Base-by-base conservation (phyloP, 306 rosid genomes). In the Dryas alaskensis region DNA sequence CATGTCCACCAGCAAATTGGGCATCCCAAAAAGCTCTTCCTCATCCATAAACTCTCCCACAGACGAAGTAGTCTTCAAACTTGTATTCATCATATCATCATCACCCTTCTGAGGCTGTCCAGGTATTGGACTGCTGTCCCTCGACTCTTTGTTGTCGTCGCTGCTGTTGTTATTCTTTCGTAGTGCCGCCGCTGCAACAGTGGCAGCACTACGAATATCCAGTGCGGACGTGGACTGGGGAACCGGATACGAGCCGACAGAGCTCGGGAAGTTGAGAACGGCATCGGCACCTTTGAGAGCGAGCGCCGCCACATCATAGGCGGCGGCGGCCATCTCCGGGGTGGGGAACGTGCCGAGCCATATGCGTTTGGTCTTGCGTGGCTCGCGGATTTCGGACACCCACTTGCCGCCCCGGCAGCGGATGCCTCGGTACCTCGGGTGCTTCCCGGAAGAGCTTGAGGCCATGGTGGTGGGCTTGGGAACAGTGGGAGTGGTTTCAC, bases 371-470 rank as follows among this genome's bases (percentile, higher is more conserved):
- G 96, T 80, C 74, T 88, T 89, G 1, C 92, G 85, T 0, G 97
- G 98, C 83, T 93, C 96, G 1, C 98, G 89, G 81, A 93, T 93
- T 79, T 93, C 98, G 3, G 98, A 88, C 4, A 91, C 98, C 98
- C 97, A 93, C 72, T 93, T 93, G 0, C 85, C 92, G 6, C 94
- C 73, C 4, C 98, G 76, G 82, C 87, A 73, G 3, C 98, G 87
- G 72, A 91, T 89, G 25, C 98, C 98, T 0, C 67, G 88, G 81
- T 84, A 91, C 60, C 67, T 40, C 0, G 89, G 89, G 68, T 91
- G 92, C 69, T 81, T 87, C 52, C 85, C 87, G 5, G 85, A 69
- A 54, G 91, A 86, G 43, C 74, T 53, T 0, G 98, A 85, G 13
- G 87, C 83, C 92, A 87, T 90, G 67, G 63, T 11, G 22, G 58